A percentile compares a stretch with the other conserved stretches of the same genome.
phyloP scores from a whole-genome alignment of 164 flowering plant genomes.

The Vitis amurensis region DNA sequence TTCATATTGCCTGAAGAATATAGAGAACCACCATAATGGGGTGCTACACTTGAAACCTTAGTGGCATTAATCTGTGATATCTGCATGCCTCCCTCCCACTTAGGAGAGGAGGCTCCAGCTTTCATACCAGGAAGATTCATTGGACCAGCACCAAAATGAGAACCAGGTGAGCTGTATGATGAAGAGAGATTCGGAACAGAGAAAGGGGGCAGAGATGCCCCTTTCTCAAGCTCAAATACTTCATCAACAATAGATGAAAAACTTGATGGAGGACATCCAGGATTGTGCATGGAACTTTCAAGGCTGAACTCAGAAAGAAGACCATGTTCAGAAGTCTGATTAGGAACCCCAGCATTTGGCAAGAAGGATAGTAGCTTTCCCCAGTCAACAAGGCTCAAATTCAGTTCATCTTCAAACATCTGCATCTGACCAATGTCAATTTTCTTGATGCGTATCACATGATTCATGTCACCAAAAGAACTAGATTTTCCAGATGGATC shows the following conservation, averaged over 20 bases:
- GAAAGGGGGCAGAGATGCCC: slow-evolving; percentile 37
- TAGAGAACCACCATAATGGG: slow-evolving; percentile 35
- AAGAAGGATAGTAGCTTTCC: slow-evolving; percentile 39
- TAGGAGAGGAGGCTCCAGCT: slow-evolving; percentile 55
- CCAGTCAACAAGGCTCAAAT: slow-evolving; percentile 63
- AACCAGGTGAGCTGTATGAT: slow-evolving; percentile 38
- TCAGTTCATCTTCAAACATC: slow-evolving; percentile 78
- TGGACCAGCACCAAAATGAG: slow-evolving; percentile 52
- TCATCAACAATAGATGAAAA: slow-evolving; percentile 88
- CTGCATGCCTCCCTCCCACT: slow-evolving; percentile 63
- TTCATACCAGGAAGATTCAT: slow-evolving; percentile 37
- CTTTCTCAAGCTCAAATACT: slow-evolving; percentile 84
- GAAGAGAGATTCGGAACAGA: slow-evolving; percentile 42
- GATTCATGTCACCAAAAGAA: slow-evolving; percentile 40
- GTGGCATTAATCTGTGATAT: slow-evolving; percentile 34
- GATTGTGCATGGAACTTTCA: slow-evolving; percentile 39
- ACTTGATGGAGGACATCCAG: slow-evolving; percentile 44
- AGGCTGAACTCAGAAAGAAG: slow-evolving; percentile 49
- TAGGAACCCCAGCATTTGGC: slow-evolving; percentile 38
- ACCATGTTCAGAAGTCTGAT: slow-evolving; percentile 47
- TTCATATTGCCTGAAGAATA: slow-evolving; percentile 53
- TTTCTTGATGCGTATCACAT: slow-evolving; percentile 56
- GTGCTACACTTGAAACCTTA: slow-evolving; percentile 32
- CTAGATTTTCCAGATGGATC: slow-evolving; percentile 51
- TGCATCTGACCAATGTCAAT: slow-evolving; percentile 76